Evolutionary conservation across 495 filamentous ascomycete species (phyloP).

Genomic region (Penicillium diatomitis): DNA sequence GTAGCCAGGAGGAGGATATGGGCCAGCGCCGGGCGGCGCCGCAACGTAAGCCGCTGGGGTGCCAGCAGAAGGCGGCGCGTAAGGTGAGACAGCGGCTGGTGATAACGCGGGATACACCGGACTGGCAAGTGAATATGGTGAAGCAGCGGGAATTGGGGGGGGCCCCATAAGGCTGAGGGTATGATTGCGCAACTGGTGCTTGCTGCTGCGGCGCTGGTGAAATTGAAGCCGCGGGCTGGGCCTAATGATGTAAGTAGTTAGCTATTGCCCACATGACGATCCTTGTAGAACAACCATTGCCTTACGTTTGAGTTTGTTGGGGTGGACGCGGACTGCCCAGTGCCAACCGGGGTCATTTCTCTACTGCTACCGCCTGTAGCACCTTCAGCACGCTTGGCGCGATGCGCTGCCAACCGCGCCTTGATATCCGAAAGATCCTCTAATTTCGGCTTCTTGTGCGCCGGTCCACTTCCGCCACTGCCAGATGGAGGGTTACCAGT

Average conservation of each 20-base stretch:
- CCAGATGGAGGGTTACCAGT: slow-evolving; percentile 78
- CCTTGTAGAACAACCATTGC: slow-evolving; percentile 5
- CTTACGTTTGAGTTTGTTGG: slow-evolving; percentile 43
- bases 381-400: slow-evolving; percentile 58
- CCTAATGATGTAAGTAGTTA: slow-evolving; percentile 11
- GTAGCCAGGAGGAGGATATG: slow-evolving; percentile 31
- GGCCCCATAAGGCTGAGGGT: slow-evolving; percentile 30
- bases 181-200: slow-evolving; percentile 23
- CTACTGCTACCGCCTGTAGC: slow-evolving; percentile 48
- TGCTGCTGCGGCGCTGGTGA: slow-evolving; percentile 9
- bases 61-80: slow-evolving; percentile 10
- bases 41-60: no score
- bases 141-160: slow-evolving; percentile 17
- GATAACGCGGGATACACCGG: slow-evolving; percentile 33
- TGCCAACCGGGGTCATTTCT: slow-evolving; percentile 48
- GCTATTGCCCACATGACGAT: not conserved
- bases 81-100: slow-evolving; percentile 24
- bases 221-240: slow-evolving; percentile 18
- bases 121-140: slow-evolving; percentile 31
- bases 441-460: slow-evolving; percentile 70
- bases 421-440: slow-evolving; percentile 71
- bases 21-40: slow-evolving; percentile 4
- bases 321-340: slow-evolving; percentile 45
- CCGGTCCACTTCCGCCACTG: slow-evolving; percentile 37
- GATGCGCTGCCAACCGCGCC: slow-evolving; percentile 72